Evolutionary conservation across 148 eudicot species (phyloP).

Genomic region (Dysphania ambrosioides): DNA sequence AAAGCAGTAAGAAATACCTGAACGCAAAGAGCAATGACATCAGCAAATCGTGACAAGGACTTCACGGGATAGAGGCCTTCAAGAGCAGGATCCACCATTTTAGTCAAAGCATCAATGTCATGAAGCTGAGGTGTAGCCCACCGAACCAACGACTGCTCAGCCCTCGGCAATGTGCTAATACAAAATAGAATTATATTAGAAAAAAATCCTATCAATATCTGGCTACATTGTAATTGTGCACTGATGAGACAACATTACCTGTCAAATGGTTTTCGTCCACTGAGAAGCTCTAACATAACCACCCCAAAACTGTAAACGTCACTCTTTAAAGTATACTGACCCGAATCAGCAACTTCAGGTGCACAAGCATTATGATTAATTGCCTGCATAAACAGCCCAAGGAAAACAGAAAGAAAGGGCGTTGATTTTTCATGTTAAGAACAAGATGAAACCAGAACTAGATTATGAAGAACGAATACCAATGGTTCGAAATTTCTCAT

Average conservation of each 20-base stretch:
- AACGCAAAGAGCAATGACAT: constrained; percentile 89
- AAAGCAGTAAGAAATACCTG: constrained; percentile 49
- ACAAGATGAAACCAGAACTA: background rate
- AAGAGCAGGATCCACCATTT: constrained; percentile 88
- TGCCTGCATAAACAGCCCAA: constrained; percentile 43
- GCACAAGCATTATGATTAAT: constrained; percentile 66
- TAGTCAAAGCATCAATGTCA: constrained; percentile 80
- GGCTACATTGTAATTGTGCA: background rate
- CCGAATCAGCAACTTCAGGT: constrained; percentile 95
- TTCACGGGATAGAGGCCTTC: constrained; percentile 86
- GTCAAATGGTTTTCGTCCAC: constrained; percentile 87
- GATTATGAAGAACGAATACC: background rate
- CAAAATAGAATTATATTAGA: background rate
- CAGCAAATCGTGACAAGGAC: constrained; percentile 91
- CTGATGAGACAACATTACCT: constrained; percentile 35
- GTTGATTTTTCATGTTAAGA: background rate
- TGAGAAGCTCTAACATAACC: constrained; percentile 91
- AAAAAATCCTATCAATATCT: background rate
- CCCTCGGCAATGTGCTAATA: constrained; percentile 60
- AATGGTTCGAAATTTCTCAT: background rate
- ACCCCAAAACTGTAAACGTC: constrained; percentile 96
- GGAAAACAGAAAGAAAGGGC: background rate
- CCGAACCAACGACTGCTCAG: constrained; percentile 79
- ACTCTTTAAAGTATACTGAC: constrained; percentile 82
- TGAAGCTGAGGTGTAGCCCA: constrained; percentile 99